These are phyloP conservation scores for Dysphania ambrosioides DNA, from an alignment of 148 eudicot species.

Conservation along the genomic window DNA sequence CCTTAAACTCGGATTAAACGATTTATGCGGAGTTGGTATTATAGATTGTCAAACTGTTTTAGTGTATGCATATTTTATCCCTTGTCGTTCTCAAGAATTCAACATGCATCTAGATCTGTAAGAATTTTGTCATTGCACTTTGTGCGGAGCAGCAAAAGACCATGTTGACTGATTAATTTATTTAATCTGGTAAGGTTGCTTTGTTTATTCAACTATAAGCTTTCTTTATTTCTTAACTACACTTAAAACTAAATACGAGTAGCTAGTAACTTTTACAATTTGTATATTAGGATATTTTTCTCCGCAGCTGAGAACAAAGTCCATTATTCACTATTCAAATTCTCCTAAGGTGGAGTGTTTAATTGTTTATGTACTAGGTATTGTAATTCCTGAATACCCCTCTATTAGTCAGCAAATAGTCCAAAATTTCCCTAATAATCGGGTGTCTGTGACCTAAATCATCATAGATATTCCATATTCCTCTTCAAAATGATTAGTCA, in stretches of 20 bases:
- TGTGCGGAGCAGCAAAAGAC: not conserved
- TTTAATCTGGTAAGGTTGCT: not conserved
- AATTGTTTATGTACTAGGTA: not conserved
- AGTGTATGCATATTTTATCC: too few relatives aligned
- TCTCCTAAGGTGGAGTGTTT: not conserved
- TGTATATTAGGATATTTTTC: not conserved
- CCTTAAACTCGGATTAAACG: not conserved
- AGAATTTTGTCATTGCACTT: not conserved
- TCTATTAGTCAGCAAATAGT: too few relatives aligned
- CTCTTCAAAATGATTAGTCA: too few relatives aligned
- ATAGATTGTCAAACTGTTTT: too few relatives aligned
- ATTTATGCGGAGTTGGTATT: too few relatives aligned
- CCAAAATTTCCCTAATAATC: too few relatives aligned
- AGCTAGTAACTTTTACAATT: not conserved
- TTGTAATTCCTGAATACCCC: too few relatives aligned
- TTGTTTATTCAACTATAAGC: not conserved
- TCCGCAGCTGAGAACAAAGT: not conserved
- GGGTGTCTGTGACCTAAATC: too few relatives aligned
- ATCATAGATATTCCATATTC: too few relatives aligned
- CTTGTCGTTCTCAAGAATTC: not conserved
- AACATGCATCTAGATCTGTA: not conserved
- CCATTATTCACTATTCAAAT: conserved; percentile 11
- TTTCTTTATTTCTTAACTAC: not conserved
- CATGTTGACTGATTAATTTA: not conserved
- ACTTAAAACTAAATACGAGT: not conserved